phyloP scores from a whole-genome alignment of 176 grass and related monocot species.

The Typha latifolia region DNA sequence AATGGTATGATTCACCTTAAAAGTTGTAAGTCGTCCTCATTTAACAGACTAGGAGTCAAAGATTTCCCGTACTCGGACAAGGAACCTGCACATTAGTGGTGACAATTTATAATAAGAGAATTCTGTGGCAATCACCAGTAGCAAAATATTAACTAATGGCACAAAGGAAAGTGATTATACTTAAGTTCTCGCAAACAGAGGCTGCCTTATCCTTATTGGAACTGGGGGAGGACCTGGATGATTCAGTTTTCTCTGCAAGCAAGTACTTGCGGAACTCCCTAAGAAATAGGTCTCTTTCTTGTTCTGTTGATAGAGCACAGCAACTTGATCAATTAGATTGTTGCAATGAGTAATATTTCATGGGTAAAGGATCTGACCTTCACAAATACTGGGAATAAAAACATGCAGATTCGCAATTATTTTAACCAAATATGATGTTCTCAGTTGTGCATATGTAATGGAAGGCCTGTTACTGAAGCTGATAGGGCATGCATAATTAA shows the following conservation, averaged over 20 bases:
- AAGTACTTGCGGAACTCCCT: conserved; percentile 70
- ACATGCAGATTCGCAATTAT: conserved; percentile 96
- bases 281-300: conserved; percentile 97
- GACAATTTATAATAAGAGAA: background rate
- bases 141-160: background rate
- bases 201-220: conserved; percentile 28
- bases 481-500: conserved; percentile 49
- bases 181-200: conserved; percentile 74
- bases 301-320: conserved; percentile 48
- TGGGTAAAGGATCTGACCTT: conserved; percentile 46
- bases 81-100: conserved; percentile 48
- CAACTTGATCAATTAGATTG: conserved; percentile 10
- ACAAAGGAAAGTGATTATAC: conserved; percentile 29
- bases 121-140: background rate
- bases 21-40: conserved; percentile 72
- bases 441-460: conserved; percentile 67
- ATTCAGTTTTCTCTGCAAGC: conserved; percentile 28
- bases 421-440: conserved; percentile 91
- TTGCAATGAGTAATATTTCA: background rate
- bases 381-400: conserved; percentile 92
- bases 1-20: conserved; percentile 52
- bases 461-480: conserved; percentile 43
- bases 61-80: conserved; percentile 66
- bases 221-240: conserved; percentile 16
- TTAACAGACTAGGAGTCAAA: conserved; percentile 74